Base-by-base conservation (phyloP, 768 basidiomycete genomes). In the Stropharia rugosoannulata region DNA sequence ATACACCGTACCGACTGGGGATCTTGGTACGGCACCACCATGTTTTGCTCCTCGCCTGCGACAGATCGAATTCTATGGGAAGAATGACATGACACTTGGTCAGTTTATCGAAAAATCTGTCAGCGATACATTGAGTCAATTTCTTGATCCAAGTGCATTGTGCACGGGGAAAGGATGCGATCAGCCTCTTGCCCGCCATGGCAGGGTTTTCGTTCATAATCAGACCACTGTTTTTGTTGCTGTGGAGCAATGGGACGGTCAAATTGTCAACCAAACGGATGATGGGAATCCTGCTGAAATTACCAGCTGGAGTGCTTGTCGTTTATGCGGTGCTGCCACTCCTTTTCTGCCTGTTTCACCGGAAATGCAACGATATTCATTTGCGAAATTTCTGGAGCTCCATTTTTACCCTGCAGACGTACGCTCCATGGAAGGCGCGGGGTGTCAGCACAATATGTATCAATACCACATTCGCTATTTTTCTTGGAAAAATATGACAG, bases 401-500 rank as follows among this genome's bases (percentile, higher is more conserved):
- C 90, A 94, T 66, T 98, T 98, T 70, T 97, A 98, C 71, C 95
- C 94, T 29, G 84, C 93, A 35, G 85, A 92, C 59, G 86, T 95
- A 64, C 80, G 85, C 63, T 76, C 93, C 46, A 85, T 93, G n/a
- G 88, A 86, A 63, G 93, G 90, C 8, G 92, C 93, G 32, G 88
- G 87, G 3, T 98, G 97, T 66, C 82, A 89, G 54, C 97, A 99
- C 71, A 97, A 98, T 67, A 91, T 95, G 55, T 96, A 94, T 66
- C 85, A 88, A 57, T 87, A 95, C 63, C 95, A 98, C 64, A 84
- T 93, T 54, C 88, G 96, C 49, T 98, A 91, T 70, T 97, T 98
- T 67, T 88, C 89, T 4, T 81, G 77, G 36, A 86, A 85, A 60
- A 87, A 89, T 7, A 87, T 93, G 85, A 90, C 91, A 6, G 82